A percentile compares a stretch with the other conserved stretches of the same genome.
phyloP scores from a whole-genome alignment of 2,329 filamentous ascomycete species.

The Fonsecaea monophora region DNA sequence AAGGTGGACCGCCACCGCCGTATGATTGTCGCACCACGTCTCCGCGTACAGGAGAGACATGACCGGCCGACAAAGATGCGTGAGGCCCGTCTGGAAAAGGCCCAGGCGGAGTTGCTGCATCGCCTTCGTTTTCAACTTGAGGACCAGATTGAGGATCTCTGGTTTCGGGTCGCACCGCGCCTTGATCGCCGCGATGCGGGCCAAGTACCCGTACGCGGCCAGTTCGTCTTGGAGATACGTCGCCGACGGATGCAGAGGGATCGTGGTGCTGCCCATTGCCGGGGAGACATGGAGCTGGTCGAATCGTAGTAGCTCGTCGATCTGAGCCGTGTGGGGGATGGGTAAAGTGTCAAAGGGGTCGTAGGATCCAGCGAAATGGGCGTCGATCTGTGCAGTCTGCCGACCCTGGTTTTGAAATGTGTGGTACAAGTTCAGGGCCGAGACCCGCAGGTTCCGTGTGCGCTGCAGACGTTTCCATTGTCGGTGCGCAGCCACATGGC shows the following conservation, averaged over 20 bases:
- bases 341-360: conserved; percentile 21
- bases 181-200: conserved; percentile 20
- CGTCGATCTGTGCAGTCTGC: conserved; percentile 5
- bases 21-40: conserved; percentile 17
- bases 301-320: conserved; percentile 20
- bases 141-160: conserved; percentile 11
- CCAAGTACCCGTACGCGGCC: conserved; percentile 18
- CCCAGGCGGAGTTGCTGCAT: conserved; percentile 20
- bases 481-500: conserved; percentile 25
- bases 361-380: not conserved
- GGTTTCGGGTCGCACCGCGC: conserved; percentile 7
- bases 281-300: conserved; percentile 11
- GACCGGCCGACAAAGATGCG: conserved; percentile 14
- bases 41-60: conserved; percentile 21
- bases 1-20: conserved; percentile 19
- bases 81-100: conserved; percentile 2
- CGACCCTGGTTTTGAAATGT: conserved; percentile 11
- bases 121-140: conserved; percentile 23
- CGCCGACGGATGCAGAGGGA: not conserved
- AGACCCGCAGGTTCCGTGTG: conserved; percentile 19
- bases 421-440: conserved; percentile 11
- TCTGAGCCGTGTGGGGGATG: conserved; percentile 15
- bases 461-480: conserved; percentile 23
- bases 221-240: conserved; percentile 24
- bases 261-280: not conserved